Evolutionary conservation across 116 monocot species (phyloP), one percentile per base, ranked within the genome.

Genomic region (Thalassia testudinum): DNA sequence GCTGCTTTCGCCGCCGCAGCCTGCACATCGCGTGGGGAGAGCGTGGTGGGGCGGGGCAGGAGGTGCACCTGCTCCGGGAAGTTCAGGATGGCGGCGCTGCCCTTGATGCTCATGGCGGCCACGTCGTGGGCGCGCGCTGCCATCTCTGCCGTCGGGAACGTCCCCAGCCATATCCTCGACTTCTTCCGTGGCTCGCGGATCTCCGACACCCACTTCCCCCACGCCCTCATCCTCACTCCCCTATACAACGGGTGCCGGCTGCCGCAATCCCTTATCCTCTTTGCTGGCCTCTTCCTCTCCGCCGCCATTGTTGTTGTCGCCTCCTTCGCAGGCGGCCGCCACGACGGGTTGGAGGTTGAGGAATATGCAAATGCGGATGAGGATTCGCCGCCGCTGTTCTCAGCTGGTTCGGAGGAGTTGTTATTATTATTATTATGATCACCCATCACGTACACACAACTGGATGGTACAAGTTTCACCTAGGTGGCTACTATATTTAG

Each of bases 131-230:
- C 74, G 1, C 68, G 47, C 1, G 77, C 82, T 1, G 82, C 87
- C 87, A 87, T 82, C 63, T 82, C 87, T 14, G 82, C 69, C 5
- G 72, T 73, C 17, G 79, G 77, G 56, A 83, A 83, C 0, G 88
- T 88, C 18, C 88, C 88, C 23, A 88, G 83, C 88, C 88, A 88
- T 48, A 88, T 88, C 16, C 88, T 60, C 14, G 88, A 77, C 59
- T 88, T 79, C 67, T 83, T 83, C 14, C 65, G 48, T 0, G 88
- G 88, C 68, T 89, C 83, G 8, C 83, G 56, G 62, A 83, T 83
- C 64, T 89, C 89, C 12, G 80, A 83, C 51, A 89, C 89, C 89
- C 89, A 89, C 61, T 83, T 83, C 7, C 86, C 81, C 81, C 86
- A 86, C 5, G 50, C 63, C 58, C 82, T 54, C 82, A 73, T 82